A percentile compares a stretch with the other conserved stretches of the same genome.
Evolutionary conservation across 768 basidiomycete species (phyloP).

Genomic region (Trametes meyenii): DNA sequence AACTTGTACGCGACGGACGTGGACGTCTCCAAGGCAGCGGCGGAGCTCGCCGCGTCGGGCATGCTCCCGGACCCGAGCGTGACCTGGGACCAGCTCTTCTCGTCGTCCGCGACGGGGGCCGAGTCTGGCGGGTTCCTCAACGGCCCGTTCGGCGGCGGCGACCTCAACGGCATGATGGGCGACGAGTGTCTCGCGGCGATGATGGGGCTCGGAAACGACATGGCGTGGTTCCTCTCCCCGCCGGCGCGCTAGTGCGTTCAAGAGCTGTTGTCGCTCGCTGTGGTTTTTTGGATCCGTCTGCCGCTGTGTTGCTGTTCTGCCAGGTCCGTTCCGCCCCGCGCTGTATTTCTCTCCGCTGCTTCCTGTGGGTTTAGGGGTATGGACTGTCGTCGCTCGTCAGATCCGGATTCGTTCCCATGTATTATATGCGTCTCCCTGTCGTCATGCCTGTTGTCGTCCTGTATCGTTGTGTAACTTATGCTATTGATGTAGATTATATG

Average conservation of each 20-base stretch:
- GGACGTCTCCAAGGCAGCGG: conserved; percentile 20
- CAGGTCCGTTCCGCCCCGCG: too few species aligned
- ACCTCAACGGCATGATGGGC: conserved; percentile 18
- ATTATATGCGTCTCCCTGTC: not conserved
- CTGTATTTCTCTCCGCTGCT: too few species aligned
- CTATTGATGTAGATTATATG: conserved; percentile 10
- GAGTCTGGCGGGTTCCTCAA: not conserved
- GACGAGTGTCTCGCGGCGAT: conserved; percentile 22
- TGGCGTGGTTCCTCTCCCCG: conserved; percentile 17
- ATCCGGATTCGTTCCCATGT: not conserved
- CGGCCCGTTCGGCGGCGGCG: conserved; percentile 12
- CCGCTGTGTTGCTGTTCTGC: too few species aligned
- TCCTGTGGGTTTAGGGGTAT: too few species aligned
- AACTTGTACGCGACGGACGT: conserved; percentile 19
- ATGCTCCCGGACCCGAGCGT: conserved; percentile 7
- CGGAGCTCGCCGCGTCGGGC: conserved; percentile 12
- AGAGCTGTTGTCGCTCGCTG: not conserved
- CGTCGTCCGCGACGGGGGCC: not conserved
- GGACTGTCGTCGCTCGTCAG: not conserved
- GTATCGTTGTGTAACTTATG: conserved; percentile 19
- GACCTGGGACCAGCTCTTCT: conserved; percentile 19
- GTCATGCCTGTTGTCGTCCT: not conserved
- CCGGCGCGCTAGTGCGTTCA: not conserved
- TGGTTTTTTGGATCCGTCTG: not conserved
- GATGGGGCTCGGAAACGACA: conserved; percentile 19